Percentiles rank a stretch among this genome's conserved stretches.
These are phyloP conservation scores for Microbotryum scabiosae DNA, from an alignment of 1,284 basidiomycete species.

Conservation along the genomic window DNA sequence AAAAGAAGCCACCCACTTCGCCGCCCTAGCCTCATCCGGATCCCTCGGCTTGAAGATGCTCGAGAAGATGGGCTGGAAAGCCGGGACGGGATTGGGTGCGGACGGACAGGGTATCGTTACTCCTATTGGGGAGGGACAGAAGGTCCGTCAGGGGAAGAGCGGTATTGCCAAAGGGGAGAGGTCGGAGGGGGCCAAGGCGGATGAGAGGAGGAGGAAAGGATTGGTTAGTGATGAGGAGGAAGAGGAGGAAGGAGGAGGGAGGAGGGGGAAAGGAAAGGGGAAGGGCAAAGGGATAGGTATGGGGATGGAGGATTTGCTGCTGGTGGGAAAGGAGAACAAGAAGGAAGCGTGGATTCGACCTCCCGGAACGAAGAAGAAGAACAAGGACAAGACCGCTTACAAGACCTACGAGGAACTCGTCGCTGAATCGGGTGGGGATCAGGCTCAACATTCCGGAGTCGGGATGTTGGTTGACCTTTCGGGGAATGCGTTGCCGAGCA, in stretches of 20 bases:
- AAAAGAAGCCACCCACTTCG: conserved; percentile 66
- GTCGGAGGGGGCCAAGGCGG: conserved; percentile 20
- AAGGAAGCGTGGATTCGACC: conserved; percentile 49
- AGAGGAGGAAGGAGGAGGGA: not conserved
- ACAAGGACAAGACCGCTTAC: conserved; percentile 67
- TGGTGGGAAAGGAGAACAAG: conserved; percentile 44
- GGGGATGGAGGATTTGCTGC: conserved; percentile 42
- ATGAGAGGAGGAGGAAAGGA: conserved; percentile 47
- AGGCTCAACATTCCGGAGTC: conserved; percentile 41
- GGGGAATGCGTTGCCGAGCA: conserved; percentile 53
- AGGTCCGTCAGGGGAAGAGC: conserved; percentile 20
- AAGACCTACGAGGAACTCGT: conserved; percentile 93
- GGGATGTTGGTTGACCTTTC: conserved; percentile 91
- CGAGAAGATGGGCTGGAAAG: conserved; percentile 88
- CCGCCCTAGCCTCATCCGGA: conserved; percentile 52
- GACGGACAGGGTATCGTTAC: conserved; percentile 75
- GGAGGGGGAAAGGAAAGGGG: not conserved
- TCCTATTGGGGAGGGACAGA: conserved; percentile 56
- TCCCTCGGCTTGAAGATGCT: conserved; percentile 78
- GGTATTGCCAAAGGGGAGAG: conserved; percentile 22
- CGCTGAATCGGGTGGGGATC: conserved; percentile 57
- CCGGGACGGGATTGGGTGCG: conserved; percentile 72
- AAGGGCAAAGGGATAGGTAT: conserved; percentile 48
- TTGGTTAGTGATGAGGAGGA: not conserved
- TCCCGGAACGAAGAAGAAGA: conserved; percentile 47